Conservation (phyloP, 371 early-diverging fungal genomes). For the Mucor velutinosus region DNA sequence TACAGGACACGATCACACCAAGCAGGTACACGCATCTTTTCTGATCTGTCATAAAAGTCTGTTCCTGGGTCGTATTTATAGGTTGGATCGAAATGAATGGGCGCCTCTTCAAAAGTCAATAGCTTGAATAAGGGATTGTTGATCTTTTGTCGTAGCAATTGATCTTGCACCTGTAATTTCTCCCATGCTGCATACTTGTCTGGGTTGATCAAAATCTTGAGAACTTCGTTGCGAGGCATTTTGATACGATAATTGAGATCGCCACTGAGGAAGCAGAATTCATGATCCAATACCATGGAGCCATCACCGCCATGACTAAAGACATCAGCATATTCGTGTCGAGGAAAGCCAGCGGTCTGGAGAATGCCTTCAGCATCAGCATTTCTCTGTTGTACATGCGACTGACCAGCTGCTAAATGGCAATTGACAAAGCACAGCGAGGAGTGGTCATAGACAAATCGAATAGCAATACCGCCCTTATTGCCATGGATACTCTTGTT, state of each 20-base stretch:
- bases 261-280: conserved; percentile 72
- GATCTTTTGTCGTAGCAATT: conserved; percentile 59
- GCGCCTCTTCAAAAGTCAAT: conserved; percentile 65
- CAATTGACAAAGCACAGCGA: conserved; percentile 81
- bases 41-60: conserved; percentile 74
- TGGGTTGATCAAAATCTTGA: conserved; percentile 41
- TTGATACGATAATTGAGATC: conserved; percentile 90
- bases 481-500: conserved; percentile 71
- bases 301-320: conserved; percentile 70
- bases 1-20: conserved; percentile 47
- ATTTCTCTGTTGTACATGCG: conserved; percentile 65
- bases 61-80: conserved; percentile 83
- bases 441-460: conserved; percentile 70
- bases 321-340: not conserved
- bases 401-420: conserved; percentile 82
- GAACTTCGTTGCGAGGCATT: conserved; percentile 53
- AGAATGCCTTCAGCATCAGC: conserved; percentile 67
- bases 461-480: conserved; percentile 82
- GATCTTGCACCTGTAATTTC: conserved; percentile 62
- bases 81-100: conserved; percentile 76
- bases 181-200: conserved; percentile 22
- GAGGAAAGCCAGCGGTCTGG: conserved; percentile 49
- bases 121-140: conserved; percentile 61
- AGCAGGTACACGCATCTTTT: conserved; percentile 80
- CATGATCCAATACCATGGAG: conserved; percentile 73